Conservation (phyloP, 192 early-diverging fungal species). For the Mortierella antarctica region DNA sequence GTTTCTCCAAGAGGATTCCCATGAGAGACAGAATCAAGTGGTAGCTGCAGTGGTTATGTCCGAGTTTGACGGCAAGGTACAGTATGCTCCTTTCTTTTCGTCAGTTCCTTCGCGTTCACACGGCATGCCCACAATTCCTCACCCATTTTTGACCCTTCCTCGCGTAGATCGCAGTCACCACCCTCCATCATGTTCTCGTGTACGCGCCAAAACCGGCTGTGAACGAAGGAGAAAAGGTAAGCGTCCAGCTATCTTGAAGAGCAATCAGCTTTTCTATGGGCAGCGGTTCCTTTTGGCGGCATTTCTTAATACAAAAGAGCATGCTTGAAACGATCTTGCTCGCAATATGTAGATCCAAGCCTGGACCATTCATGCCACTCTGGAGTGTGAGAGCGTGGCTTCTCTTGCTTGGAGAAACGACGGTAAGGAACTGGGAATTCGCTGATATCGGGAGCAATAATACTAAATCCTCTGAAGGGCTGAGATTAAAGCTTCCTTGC, state of each 20-base stretch:
- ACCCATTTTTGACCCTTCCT: background rate
- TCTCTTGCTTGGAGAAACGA: slow-evolving; percentile 47
- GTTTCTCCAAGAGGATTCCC: slow-evolving; percentile 36
- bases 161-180: slow-evolving; percentile 47
- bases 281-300: background rate
- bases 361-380: slow-evolving; percentile 16
- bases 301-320: too few species aligned
- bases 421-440: slow-evolving; percentile 5
- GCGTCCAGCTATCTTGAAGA: background rate
- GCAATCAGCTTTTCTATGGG: background rate
- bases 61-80: slow-evolving; percentile 54
- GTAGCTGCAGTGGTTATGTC: slow-evolving; percentile 53
- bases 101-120: background rate
- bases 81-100: slow-evolving; percentile 1
- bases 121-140: background rate
- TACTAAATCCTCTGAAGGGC: background rate
- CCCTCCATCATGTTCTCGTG: slow-evolving; percentile 33
- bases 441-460: background rate
- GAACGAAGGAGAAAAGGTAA: slow-evolving; percentile 32
- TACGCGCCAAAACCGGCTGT: slow-evolving; percentile 25
- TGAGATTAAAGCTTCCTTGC: slow-evolving; percentile 1
- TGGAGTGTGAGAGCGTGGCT: slow-evolving; percentile 32
- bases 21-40: slow-evolving; percentile 46
- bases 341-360: slow-evolving; percentile 18
- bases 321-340: background rate